phyloP scores from a whole-genome alignment of 116 monocot species.

The Posidonia oceanica region DNA sequence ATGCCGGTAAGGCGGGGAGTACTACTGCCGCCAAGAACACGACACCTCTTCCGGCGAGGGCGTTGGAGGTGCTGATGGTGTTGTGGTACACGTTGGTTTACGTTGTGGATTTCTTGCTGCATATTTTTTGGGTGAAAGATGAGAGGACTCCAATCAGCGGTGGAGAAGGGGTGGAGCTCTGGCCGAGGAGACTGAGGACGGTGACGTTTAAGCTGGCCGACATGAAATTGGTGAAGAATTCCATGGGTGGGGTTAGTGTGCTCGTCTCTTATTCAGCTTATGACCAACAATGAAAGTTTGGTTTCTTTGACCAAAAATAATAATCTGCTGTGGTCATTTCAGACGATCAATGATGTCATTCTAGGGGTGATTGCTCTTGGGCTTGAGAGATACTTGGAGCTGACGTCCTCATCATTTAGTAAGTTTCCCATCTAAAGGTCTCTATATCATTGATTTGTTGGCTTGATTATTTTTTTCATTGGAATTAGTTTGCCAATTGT shows the following conservation, averaged over 20 bases:
- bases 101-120: slow-evolving; percentile 13
- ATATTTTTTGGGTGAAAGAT: slow-evolving; percentile 21
- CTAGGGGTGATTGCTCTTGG: slow-evolving; percentile 31
- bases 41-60: neutral
- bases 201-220: slow-evolving; percentile 30
- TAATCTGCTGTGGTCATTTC: neutral
- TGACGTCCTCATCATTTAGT: slow-evolving; percentile 5
- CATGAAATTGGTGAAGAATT: slow-evolving; percentile 29
- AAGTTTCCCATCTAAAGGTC: too few relatives aligned
- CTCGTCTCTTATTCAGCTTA: neutral
- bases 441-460: neutral
- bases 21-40: neutral
- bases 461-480: neutral
- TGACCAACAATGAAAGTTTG: neutral
- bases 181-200: slow-evolving; percentile 23
- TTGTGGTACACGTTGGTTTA: slow-evolving; percentile 32
- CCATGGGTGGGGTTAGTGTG: slow-evolving; percentile 6
- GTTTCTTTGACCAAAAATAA: neutral
- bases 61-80: slow-evolving; percentile 17
- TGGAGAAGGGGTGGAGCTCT: slow-evolving; percentile 21
- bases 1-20: neutral
- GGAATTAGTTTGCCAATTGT: neutral
- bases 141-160: slow-evolving; percentile 26
- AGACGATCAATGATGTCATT: slow-evolving; percentile 66
- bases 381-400: slow-evolving; percentile 28